Base-by-base conservation (phyloP, 805 yeast species). In the Wickerhamomyces bisporus region DNA sequence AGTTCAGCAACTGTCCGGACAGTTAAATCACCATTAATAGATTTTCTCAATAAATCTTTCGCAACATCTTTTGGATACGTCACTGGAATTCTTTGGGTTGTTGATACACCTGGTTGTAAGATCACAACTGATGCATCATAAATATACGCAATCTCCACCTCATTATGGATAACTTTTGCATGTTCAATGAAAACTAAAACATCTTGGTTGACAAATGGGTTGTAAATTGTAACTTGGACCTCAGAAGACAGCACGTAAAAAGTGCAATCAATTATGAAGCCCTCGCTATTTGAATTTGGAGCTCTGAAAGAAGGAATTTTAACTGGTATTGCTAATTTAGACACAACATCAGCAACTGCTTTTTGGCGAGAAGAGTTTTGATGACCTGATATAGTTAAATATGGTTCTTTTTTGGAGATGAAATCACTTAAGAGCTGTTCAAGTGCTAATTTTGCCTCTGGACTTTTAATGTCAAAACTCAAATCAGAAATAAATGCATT, bases 241-340 rank as follows among this genome's bases (percentile, higher is more conserved):
- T 76, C 77, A 1, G 79, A 71, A 0, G 71, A 60, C 58, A 77
- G 58, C 4, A 79, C 45, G 53, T 79, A 82, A 58, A 79, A 70
- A 0, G 73, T 73, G 5, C 75, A 65, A 13, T 66, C 70, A 1
- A 71, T 36, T 6, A 79, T 56, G 40, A 77, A 77, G 2, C 73
- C 71, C 11, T 49, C 29, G 15, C 36, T 32, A 5, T 43, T 42
- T 24, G 15, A 6, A 15, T 41, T 46, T 19, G 36, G 44, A 35
- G 38, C 27, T 6, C 39, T 28, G 18, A 58, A 41, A 19, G 49
- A 47, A 15, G 68, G 68, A 14, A 60, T 20, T 5, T 36, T 40
- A 23, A 69, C 40, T 12, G 54, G 57, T 3, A 70, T 14, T 0
- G 48, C 32, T 9, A 66, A 4, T 0, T 44, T 38, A 10, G 47